Evolutionary conservation across 2,329 filamentous ascomycete genomes (phyloP), one percentile per base, ranked within the genome.

Genomic region (Fusarium buxicola): DNA sequence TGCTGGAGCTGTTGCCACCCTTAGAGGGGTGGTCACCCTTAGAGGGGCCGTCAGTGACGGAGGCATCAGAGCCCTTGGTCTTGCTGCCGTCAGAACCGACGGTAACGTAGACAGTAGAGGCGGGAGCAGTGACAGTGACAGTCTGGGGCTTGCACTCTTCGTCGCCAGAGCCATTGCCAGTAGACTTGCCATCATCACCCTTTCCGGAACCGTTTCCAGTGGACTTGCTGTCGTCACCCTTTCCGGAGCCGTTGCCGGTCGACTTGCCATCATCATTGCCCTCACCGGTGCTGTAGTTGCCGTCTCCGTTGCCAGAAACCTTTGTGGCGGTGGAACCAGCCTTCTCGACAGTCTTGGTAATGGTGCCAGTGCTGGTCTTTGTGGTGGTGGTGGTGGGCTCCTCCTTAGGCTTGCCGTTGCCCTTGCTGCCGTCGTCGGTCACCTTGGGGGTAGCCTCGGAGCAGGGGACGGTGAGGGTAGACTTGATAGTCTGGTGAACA

Each of bases 401-500:
- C 45, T 77, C 72, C 25, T 60, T 56, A 10, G 64, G 55, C 40
- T 53, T 46, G 35, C 62, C 60, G 40, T 63, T 56, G 30, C 63
- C 68, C 58, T 63, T 64, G 56, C 58, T 62, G 36, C 54, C 58
- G 5, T 59, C 52, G 10, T 39, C 49, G 28, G 65, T 69, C 41
- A 47, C 55, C 50, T 68, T 15, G 8, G 64, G 59, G 21, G 41
- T 45, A 16, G 32, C 62, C 30, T 54, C 46, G n/a, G 60, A 52
- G 68, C 66, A 63, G 24, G 71, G 66, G 51, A 76, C 66, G 18
- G 72, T 75, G 51, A 75, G 49, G 60, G 80, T 79, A 66, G 76
- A 70, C 69, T 77, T 66, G 64, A 77, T 71, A 58, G 79, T 82
- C 58, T 77, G 74, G 47, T 73, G 80, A 58, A 84, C 71, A 54